Evolutionary conservation across 768 basidiomycete genomes (phyloP).

Genomic region (Pleurotus pulmonarius): DNA sequence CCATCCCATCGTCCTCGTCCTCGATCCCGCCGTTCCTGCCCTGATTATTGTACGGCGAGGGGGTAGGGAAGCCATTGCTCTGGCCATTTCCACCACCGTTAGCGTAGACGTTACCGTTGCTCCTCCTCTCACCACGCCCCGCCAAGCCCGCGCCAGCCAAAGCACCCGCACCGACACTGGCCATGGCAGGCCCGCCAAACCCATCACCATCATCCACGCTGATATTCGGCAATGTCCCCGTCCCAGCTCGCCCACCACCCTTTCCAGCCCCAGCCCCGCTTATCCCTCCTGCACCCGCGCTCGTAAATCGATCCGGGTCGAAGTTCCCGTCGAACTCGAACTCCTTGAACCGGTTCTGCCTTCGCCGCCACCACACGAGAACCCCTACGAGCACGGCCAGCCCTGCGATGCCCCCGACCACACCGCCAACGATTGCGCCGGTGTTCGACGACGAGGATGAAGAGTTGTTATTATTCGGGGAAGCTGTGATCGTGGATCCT

Average conservation of each 20-base stretch:
- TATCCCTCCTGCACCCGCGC: constrained; percentile 1
- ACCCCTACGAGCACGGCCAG: constrained; percentile 15
- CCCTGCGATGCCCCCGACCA: constrained; percentile 42
- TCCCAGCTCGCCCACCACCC: background rate
- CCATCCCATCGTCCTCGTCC: constrained; percentile 31
- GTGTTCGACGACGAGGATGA: constrained; percentile 19
- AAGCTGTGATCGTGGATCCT: constrained; percentile 13
- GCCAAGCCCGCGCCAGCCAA: background rate
- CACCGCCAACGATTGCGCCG: constrained; percentile 47
- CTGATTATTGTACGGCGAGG: constrained; percentile 11
- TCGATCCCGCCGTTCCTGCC: constrained; percentile 7
- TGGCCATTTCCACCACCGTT: background rate
- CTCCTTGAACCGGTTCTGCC: constrained; percentile 20
- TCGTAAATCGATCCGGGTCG: constrained; percentile 26
- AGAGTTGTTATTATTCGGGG: constrained; percentile 3
- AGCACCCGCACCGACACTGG: constrained; percentile 2
- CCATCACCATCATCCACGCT: background rate
- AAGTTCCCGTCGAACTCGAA: constrained; percentile 38
- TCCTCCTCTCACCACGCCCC: background rate
- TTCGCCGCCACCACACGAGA: constrained; percentile 45
- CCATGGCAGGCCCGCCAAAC: background rate
- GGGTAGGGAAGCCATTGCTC: background rate
- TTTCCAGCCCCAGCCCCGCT: background rate
- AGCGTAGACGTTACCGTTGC: background rate
- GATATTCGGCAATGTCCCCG: background rate